Evolutionary conservation across 106 monocot genomes (phyloP).

Genomic region (Triglochin maritima): DNA sequence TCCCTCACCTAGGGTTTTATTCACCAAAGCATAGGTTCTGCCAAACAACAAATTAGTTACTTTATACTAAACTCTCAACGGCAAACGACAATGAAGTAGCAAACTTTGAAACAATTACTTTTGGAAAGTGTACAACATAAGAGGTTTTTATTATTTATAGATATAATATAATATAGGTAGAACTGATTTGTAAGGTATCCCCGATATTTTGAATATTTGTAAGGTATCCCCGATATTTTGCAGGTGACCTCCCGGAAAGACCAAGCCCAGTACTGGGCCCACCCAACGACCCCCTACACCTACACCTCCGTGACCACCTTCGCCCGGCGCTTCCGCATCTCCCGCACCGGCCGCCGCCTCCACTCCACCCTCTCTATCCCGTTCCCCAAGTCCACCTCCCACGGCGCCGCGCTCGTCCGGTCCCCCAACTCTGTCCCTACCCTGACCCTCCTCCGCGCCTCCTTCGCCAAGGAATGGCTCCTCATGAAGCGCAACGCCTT

Average conservation of each 20-base stretch:
- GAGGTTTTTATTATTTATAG: neutral
- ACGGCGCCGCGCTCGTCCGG: conserved; percentile 49
- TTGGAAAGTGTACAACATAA: too few relatives aligned
- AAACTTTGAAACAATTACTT: too few relatives aligned
- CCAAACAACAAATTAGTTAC: neutral
- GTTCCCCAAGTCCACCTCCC: conserved; percentile 39
- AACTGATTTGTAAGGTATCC: neutral
- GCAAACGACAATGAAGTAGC: neutral
- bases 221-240: neutral
- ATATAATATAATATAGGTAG: neutral
- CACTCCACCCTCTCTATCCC: conserved; percentile 45
- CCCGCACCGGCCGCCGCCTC: conserved; percentile 40
- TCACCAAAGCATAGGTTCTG: too few relatives aligned
- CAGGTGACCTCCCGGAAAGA: conserved; percentile 81
- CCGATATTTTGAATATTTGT: neutral
- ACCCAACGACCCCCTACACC: conserved; percentile 38
- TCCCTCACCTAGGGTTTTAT: too few relatives aligned
- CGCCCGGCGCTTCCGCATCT: conserved; percentile 26
- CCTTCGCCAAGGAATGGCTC: conserved; percentile 66
- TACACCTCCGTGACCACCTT: conserved; percentile 64
- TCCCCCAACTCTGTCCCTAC: conserved; percentile 31
- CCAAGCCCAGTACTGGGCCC: conserved; percentile 80
- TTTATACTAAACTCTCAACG: neutral
- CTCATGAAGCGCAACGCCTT: conserved; percentile 69
- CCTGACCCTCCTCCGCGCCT: conserved; percentile 53